Evolutionary conservation across 805 yeast genomes (phyloP).

Genomic region (Candida hispaniensis): DNA sequence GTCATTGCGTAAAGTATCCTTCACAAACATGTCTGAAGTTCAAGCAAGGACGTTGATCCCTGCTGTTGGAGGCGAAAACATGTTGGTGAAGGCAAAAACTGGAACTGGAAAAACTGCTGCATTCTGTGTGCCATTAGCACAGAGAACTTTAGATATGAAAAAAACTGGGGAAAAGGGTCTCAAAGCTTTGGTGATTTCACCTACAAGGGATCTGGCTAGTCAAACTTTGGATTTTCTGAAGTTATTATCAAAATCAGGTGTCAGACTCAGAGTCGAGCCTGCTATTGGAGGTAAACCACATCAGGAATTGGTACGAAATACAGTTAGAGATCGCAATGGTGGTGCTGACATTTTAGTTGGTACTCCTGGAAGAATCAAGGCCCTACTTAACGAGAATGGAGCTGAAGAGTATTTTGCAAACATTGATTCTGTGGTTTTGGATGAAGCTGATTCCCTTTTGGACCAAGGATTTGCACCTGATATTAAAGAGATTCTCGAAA

Average conservation of each 20-base stretch:
- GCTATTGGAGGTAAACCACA: conserved; percentile 57
- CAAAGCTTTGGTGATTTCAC: conserved; percentile 63
- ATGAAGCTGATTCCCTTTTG: conserved; percentile 84
- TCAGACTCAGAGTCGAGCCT: conserved; percentile 36
- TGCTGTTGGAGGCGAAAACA: conserved; percentile 60
- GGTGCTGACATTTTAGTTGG: conserved; percentile 62
- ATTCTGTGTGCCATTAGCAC: conserved; percentile 69
- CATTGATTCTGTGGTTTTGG: conserved; percentile 60
- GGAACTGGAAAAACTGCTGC: conserved; percentile 95
- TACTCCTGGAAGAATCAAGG: conserved; percentile 80
- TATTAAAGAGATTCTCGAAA: conserved; percentile 45
- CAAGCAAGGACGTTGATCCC: conserved; percentile 40
- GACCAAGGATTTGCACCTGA: conserved; percentile 70
- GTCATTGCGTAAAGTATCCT: conserved; percentile 17
- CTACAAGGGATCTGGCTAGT: conserved; percentile 83
- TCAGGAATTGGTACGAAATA: conserved; percentile 21
- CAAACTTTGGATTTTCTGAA: conserved; percentile 62
- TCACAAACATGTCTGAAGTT: conserved; percentile 29
- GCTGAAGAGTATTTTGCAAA: conserved; percentile 39
- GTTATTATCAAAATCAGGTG: conserved; percentile 34
- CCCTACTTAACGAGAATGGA: conserved; percentile 40
- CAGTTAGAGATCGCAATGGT: conserved; percentile 25
- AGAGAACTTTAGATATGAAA: conserved; percentile 37
- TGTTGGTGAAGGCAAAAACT: conserved; percentile 83
- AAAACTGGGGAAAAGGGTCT: conserved; percentile 33